Evolutionary conservation across 2,329 filamentous ascomycete genomes (phyloP).

Genomic region (Scedosporium aurantiacum): DNA sequence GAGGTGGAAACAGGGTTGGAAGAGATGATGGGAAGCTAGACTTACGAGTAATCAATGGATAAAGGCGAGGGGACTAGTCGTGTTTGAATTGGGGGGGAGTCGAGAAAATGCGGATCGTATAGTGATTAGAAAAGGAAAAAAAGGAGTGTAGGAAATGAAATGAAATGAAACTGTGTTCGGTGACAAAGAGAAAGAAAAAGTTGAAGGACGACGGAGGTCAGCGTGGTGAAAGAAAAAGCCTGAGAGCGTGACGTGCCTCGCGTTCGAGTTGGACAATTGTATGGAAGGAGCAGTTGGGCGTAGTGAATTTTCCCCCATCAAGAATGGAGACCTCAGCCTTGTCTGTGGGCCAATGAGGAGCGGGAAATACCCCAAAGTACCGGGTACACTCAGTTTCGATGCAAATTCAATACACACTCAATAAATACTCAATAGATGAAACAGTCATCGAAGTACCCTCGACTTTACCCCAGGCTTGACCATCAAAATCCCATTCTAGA

Average conservation of each 20-base stretch:
- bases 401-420: no score
- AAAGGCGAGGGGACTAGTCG: neutral
- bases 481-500: no score
- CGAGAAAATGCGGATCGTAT: neutral
- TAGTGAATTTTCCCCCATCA: conserved; percentile 1
- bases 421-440: no score
- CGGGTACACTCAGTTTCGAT: neutral
- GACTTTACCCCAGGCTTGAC: no score
- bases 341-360: neutral
- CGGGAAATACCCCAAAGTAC: neutral
- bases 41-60: neutral
- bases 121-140: conserved; percentile 2
- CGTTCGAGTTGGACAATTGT: conserved; percentile 3
- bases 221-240: neutral
- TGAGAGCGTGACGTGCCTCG: conserved; percentile 1
- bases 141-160: conserved; percentile 5
- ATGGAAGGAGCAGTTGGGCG: neutral
- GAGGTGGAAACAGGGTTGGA: neutral
- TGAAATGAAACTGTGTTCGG: conserved; percentile 1
- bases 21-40: neutral
- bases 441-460: no score
- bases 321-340: neutral
- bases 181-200: neutral
- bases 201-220: neutral
- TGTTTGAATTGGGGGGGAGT: neutral